Percentiles rank a stretch among this genome's conserved stretches.
Evolutionary conservation across 2,329 filamentous ascomycete species (phyloP).

Genomic region (Emergomyces orientalis): DNA sequence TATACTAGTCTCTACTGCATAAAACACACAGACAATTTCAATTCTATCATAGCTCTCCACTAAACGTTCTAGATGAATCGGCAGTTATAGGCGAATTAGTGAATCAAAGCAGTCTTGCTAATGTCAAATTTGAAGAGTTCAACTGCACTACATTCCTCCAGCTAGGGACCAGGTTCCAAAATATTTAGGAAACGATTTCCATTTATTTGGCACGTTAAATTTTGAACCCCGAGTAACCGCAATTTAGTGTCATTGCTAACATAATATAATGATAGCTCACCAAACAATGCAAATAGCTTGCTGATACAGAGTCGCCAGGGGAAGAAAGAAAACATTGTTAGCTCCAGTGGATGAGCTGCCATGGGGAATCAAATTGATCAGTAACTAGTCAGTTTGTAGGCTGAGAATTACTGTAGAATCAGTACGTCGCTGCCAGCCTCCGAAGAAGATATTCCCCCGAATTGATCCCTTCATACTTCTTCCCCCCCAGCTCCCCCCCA

Average conservation of each 20-base stretch:
- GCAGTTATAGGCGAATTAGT: too few relatives aligned
- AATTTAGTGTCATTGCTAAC: not conserved
- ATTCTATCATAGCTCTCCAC: too few relatives aligned
- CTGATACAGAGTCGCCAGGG: not conserved
- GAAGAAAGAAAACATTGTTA: too few relatives aligned
- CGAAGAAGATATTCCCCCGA: slow-evolving; percentile 73
- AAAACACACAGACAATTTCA: too few relatives aligned
- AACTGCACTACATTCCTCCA: too few relatives aligned
- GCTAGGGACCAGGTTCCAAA: too few relatives aligned
- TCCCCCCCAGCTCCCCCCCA: slow-evolving; percentile 49
- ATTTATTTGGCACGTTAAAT: not conserved
- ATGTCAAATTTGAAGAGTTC: too few relatives aligned
- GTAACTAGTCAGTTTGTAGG: too few relatives aligned
- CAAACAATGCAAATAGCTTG: not conserved
- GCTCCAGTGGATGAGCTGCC: not conserved
- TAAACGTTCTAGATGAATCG: too few relatives aligned
- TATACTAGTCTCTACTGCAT: too few relatives aligned
- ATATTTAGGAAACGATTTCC: not conserved
- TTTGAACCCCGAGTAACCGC: not conserved
- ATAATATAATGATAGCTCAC: not conserved
- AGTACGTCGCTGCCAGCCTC: slow-evolving; percentile 67
- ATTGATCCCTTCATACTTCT: slow-evolving; percentile 70
- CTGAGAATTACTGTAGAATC: not conserved
- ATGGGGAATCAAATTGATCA: too few relatives aligned
- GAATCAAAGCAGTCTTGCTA: too few relatives aligned